Percentiles rank a stretch among this genome's conserved stretches.
phyloP scores from a whole-genome alignment of 2,329 filamentous ascomycete species.

The Davidsoniella virescens region DNA sequence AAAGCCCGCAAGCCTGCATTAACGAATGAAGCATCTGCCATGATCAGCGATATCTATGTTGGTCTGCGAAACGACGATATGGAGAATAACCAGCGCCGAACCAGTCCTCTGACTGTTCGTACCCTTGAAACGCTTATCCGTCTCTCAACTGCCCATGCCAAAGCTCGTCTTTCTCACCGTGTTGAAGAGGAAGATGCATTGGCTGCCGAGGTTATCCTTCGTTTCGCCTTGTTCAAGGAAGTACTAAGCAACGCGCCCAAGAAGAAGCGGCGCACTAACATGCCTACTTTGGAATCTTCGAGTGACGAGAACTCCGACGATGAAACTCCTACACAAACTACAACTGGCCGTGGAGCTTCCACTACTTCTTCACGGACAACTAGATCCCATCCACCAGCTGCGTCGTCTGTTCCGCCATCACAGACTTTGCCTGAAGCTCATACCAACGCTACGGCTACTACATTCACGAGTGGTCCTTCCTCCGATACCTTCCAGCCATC shows the following conservation, averaged over 20 bases:
- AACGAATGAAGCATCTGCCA: slow-evolving; percentile 79
- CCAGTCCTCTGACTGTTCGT: slow-evolving; percentile 89
- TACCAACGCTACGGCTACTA: slow-evolving; percentile 12
- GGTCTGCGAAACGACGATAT: slow-evolving; percentile 90
- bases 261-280: slow-evolving; percentile 62
- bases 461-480: slow-evolving; percentile 18
- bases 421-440: slow-evolving; percentile 8
- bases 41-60: slow-evolving; percentile 82
- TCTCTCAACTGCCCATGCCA: slow-evolving; percentile 89
- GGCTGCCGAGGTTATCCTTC: slow-evolving; percentile 73
- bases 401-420: slow-evolving; percentile 18
- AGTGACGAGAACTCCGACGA: slow-evolving; percentile 42
- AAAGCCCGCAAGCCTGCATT: slow-evolving; percentile 82
- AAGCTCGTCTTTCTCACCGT: slow-evolving; percentile 69
- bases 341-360: not conserved
- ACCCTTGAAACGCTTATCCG: slow-evolving; percentile 97
- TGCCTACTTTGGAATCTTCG: slow-evolving; percentile 39
- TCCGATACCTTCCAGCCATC: slow-evolving; percentile 30
- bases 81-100: slow-evolving; percentile 82
- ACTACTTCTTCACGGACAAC: slow-evolving; percentile 14
- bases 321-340: slow-evolving; percentile 22
- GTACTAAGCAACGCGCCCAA: slow-evolving; percentile 63
- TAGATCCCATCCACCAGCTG: slow-evolving; percentile 18
- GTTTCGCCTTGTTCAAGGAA: slow-evolving; percentile 96
- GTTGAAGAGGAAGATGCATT: slow-evolving; percentile 82